Evolutionary conservation across 495 filamentous ascomycete species (phyloP).

Genomic region (Hapsidospora chrysogenum): DNA sequence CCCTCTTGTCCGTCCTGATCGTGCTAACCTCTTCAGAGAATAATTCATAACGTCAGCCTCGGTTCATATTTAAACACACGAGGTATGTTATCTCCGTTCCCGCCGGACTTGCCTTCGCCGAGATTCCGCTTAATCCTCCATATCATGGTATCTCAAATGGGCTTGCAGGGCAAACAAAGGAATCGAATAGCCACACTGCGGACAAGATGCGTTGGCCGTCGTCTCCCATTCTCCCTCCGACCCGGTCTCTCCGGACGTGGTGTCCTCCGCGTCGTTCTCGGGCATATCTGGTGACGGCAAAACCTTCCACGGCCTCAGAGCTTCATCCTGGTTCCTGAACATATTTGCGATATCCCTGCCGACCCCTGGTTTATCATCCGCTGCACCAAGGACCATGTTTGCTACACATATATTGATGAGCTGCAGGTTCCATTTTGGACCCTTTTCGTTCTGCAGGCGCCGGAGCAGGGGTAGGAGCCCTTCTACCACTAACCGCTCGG

Average conservation of each 20-base stretch:
- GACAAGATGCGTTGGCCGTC: constrained; percentile 27
- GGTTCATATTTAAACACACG: too few relatives aligned
- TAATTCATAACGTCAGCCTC: too few relatives aligned
- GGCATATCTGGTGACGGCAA: too few relatives aligned
- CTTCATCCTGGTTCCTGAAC: constrained; percentile 51
- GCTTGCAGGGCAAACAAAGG: constrained; percentile 58
- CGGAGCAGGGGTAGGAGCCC: constrained; percentile 51
- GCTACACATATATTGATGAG: constrained; percentile 76
- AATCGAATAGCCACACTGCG: constrained; percentile 43
- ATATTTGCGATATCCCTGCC: constrained; percentile 45
- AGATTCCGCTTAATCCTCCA: too few relatives aligned
- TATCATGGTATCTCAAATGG: constrained; percentile 52
- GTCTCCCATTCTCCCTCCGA: not conserved
- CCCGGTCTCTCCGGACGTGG: constrained; percentile 5
- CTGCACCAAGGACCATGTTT: constrained; percentile 55
- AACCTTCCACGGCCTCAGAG: constrained; percentile 45
- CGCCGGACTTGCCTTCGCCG: too few relatives aligned
- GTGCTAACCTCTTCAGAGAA: too few relatives aligned
- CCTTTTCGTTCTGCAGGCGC: constrained; percentile 49
- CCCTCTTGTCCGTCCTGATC: too few relatives aligned
- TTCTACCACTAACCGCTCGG: constrained; percentile 53
- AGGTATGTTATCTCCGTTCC: too few relatives aligned
- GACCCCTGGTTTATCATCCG: constrained; percentile 29
- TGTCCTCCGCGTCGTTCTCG: constrained; percentile 3
- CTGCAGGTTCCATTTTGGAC: constrained; percentile 55